Evolutionary conservation across 169 alveolate species (phyloP), one percentile per base, ranked within the genome.

Genomic region (Eimeria tenella): DNA sequence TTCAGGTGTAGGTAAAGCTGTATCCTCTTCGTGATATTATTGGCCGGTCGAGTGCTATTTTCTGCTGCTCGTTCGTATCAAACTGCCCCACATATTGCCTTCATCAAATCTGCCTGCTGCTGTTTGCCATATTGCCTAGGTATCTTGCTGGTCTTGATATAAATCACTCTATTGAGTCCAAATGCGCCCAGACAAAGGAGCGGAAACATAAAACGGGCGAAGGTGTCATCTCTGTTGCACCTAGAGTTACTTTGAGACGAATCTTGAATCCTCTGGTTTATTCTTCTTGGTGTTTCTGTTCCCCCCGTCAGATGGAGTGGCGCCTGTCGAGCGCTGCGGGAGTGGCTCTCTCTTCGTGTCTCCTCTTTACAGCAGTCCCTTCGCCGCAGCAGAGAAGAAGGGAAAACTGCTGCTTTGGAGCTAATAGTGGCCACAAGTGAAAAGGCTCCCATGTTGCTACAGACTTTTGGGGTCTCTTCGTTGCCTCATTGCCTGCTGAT

Each of bases 401-500:
- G 15, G 8, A 79, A 79, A 8, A 52, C 71, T 4, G 83, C 15
- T 53, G 49, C 13, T 75, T 15, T 23, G 7, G 87, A 79, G 70
- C 52, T 79, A 13, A 65, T n/a, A 21, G 63, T 23, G 52, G 9
- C 52, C 70, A 21, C 52, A 25, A 79, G 87, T 62, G 87, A 79
- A 50, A 62, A 55, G 13, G 87, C 87, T 4, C 87, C 87, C 15
- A 15, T 19, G 68, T 21, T 79, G 71, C 70, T 79, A 65, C 17
- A 31, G 71, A 65, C 52, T 0, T 79, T 53, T 53, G 87, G 70
- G 21, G 87, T 79, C 71, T 25, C 87, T 55, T 21, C 87, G 87
- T 49, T 79, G 87, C 87, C 87, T 50, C 87, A 79, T 55, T 79
- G 87, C 53, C 49, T 79, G 71, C 53, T 79, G 71, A 19, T 79